Evolutionary conservation across 2,329 filamentous ascomycete genomes (phyloP).

Genomic region (Sporothrix mexicana): DNA sequence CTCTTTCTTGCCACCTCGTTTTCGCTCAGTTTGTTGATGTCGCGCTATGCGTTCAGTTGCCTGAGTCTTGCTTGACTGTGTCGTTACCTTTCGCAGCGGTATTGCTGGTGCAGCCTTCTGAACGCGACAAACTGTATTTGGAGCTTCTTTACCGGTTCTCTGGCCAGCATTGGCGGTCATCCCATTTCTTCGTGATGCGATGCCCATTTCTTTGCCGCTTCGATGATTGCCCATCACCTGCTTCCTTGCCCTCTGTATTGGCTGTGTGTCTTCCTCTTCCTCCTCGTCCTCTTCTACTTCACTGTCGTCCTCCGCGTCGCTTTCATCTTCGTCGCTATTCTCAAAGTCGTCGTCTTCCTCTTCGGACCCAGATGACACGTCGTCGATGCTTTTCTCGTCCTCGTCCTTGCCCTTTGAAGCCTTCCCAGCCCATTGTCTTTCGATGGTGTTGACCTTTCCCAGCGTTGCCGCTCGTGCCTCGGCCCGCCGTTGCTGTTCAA

Average conservation of each 20-base stretch:
- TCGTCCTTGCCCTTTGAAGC: background rate
- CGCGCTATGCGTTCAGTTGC: background rate
- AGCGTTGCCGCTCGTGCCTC: constrained; percentile 39
- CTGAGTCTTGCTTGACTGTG: constrained; percentile 1
- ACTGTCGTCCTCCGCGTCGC: background rate
- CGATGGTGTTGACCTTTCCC: constrained; percentile 25
- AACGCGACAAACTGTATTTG: background rate
- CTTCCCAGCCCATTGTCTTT: constrained; percentile 28
- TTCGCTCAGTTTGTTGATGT: background rate
- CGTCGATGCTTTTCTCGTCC: background rate
- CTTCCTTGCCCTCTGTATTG: background rate
- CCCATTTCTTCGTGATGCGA: background rate
- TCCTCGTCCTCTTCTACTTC: background rate
- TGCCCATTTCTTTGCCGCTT: background rate
- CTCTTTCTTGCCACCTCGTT: background rate
- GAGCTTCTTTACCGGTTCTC: background rate
- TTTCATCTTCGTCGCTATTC: background rate
- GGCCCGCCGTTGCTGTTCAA: constrained; percentile 25
- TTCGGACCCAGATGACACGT: background rate
- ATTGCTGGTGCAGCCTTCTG: background rate
- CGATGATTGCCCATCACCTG: background rate
- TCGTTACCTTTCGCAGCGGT: background rate
- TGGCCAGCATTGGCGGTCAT: too few relatives aligned
- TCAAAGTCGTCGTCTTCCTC: background rate
- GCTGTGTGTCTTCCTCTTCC: background rate